Evolutionary conservation across 2,329 filamentous ascomycete genomes (phyloP), one percentile per base, ranked within the genome.

Genomic region (Aureobasidium vineae): DNA sequence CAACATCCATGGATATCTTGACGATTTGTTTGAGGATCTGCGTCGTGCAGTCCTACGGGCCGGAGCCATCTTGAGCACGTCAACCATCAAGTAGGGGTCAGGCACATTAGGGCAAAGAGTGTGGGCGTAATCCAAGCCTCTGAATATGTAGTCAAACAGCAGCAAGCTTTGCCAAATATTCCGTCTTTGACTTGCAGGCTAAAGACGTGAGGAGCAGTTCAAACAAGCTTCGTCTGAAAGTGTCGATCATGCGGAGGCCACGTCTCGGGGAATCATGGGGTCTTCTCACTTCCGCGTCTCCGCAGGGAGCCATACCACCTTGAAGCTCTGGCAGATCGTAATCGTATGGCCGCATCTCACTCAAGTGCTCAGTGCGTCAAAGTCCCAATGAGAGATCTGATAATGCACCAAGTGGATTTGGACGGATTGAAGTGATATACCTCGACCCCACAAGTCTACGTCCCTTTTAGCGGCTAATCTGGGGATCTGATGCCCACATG

Each of bases 171-270:
- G 40, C 26, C 38, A 45, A 45, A 45, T 1, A 13, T 11, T 21
- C 40, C n/a, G 40, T 45, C 40, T 59, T 45, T 3, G 2, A 2
- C 6, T 23, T 33, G 19, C 19, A 59, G 56, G 40, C 56, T 45
- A 59, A 36, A 59, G 28, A 23, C 16, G 56, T 36, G 56, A 47
- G 56, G 31, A 59, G 26, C 40, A 59, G 16, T 59, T 59, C 47
- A 23, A 33, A 45, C 56, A 45, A 47, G 56, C 40, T 59, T 59
- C 56, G 56, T 26, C 23, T 47, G 19, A 19, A 23, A 36, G 11
- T 45, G 56, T 59, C 56, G 56, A 59, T 47, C 56, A 59, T 13
- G 28, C 40, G 40, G 40, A 15, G 26, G 54, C 16, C 56, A 36
- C 56, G 38, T 21, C 40, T 45, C 19, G 19, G 15, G 53, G 13